Evolutionary conservation across 495 filamentous ascomycete species (phyloP).

Genomic region (Pseudoneurospora amorphoporcata): DNA sequence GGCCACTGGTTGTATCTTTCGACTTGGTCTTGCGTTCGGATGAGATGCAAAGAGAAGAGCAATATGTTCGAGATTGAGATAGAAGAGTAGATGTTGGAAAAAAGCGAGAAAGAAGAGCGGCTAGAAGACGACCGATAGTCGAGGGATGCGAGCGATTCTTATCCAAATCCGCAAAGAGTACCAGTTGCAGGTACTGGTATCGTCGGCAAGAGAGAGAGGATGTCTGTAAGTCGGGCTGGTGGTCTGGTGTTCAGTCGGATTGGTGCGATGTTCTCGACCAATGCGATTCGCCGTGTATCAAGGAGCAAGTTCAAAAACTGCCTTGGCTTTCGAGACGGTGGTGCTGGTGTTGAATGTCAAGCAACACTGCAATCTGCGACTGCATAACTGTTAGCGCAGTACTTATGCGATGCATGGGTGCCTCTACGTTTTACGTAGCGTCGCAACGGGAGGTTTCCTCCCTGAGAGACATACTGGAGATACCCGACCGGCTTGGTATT

Average conservation of each 20-base stretch:
- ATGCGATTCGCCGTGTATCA: neutral
- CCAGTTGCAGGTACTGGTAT: neutral
- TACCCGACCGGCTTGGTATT: neutral
- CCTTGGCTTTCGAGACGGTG: neutral
- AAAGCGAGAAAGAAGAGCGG: neutral
- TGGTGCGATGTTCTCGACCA: neutral
- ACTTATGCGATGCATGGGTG: neutral
- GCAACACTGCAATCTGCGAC: neutral
- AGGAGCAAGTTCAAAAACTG: neutral
- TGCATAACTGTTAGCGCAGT: neutral
- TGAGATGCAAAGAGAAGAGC: neutral
- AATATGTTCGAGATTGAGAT: neutral
- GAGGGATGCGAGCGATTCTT: neutral
- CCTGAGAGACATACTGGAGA: neutral
- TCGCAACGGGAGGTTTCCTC: neutral
- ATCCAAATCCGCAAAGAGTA: neutral
- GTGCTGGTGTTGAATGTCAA: neutral
- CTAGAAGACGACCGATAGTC: neutral
- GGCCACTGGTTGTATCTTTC: neutral
- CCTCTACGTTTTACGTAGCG: neutral
- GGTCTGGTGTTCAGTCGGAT: neutral
- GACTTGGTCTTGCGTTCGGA: neutral
- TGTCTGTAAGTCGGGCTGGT: neutral
- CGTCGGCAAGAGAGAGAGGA: neutral
- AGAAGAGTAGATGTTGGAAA: neutral